Evolutionary conservation across 2,329 filamentous ascomycete genomes (phyloP), one percentile per base, ranked within the genome.

Genomic region (Penicillium sp.): DNA sequence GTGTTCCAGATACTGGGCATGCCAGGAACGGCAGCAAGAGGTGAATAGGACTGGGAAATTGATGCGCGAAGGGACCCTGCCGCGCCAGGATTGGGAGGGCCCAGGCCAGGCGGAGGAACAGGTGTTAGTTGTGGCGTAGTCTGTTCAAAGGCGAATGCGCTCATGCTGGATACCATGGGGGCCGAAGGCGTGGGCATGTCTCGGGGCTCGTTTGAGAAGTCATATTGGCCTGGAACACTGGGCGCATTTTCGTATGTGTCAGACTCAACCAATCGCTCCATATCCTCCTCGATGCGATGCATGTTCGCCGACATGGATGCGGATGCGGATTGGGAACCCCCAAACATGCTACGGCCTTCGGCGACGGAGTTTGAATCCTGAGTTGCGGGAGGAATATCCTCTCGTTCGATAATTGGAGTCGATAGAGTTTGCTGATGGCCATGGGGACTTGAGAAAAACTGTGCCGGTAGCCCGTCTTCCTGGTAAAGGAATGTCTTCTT

Each of bases 401-500:
- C 70, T 34, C 68, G 68, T 51, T 77, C 75, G 46, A 78, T 70
- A 43, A 69, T 72, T 24, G 62, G 64, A 12, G 75, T 63, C 3
- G 74, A 66, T 17, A 77, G 69, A 7, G 68, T 65, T 47, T 75
- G 71, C 17, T 71, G 68, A 52, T 76, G 73, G 20, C 64, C 61
- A 39, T 67, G 64, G 30, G 78, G 76, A 42, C 75, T 80, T 4
- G 78, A 70, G 27, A 78, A 72, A 51, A 80, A 70, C 49, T 80
- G 77, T 18, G 77, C 76, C 7, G 79, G 78, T 13, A 81, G 64
- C 13, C 75, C 80, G 37, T 79, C 78, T 59, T 84, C 80, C 42
- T 77, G 74, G 53, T 80, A 83, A 47, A 78, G 71, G 59, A 84
- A 84, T 7, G 69, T 69, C 39, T 71, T 72, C 55, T 54, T 77